Conservation (phyloP, 2,329 filamentous ascomycete genomes). For the Cylindrodendrum hubeiense region DNA sequence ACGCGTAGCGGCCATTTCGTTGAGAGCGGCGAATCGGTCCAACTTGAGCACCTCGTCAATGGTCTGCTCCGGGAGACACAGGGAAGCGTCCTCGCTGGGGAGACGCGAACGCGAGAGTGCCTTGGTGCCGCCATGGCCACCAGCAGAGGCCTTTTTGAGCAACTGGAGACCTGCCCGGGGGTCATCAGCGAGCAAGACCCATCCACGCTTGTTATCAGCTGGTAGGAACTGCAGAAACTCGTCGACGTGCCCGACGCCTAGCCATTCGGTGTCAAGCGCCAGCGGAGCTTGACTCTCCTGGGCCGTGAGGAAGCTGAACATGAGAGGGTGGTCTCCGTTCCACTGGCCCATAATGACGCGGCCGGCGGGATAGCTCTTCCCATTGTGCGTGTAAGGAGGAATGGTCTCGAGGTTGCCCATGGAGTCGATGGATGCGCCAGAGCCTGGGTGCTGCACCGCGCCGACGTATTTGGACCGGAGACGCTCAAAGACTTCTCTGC, state of each 20-base stretch:
- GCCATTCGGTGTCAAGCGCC: conserved; percentile 46
- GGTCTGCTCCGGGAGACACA: conserved; percentile 25
- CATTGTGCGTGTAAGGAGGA: conserved; percentile 46
- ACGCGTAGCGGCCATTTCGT: conserved; percentile 24
- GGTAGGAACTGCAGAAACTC: conserved; percentile 48
- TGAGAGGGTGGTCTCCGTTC: conserved; percentile 24
- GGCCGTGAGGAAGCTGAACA: conserved; percentile 46
- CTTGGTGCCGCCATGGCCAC: conserved; percentile 30
- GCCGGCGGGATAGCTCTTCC: conserved; percentile 34
- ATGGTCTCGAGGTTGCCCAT: conserved; percentile 54
- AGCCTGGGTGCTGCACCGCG: conserved; percentile 43
- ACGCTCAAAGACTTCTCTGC: conserved; percentile 48
- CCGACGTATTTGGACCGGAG: conserved; percentile 45
- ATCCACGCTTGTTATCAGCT: conserved; percentile 39
- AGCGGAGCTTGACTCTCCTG: conserved; percentile 53
- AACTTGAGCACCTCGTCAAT: conserved; percentile 34
- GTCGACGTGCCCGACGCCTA: conserved; percentile 45
- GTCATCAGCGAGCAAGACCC: conserved; percentile 41
- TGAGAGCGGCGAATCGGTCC: conserved; percentile 16
- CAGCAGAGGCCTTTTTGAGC: conserved; percentile 27
- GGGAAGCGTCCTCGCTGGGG: background rate
- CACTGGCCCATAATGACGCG: conserved; percentile 38
- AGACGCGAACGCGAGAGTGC: conserved; percentile 29
- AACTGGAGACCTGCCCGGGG: conserved; percentile 37
- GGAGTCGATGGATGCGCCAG: conserved; percentile 35